Conservation (phyloP, 2,329 filamentous ascomycete genomes). For the Epichloe scottii region DNA sequence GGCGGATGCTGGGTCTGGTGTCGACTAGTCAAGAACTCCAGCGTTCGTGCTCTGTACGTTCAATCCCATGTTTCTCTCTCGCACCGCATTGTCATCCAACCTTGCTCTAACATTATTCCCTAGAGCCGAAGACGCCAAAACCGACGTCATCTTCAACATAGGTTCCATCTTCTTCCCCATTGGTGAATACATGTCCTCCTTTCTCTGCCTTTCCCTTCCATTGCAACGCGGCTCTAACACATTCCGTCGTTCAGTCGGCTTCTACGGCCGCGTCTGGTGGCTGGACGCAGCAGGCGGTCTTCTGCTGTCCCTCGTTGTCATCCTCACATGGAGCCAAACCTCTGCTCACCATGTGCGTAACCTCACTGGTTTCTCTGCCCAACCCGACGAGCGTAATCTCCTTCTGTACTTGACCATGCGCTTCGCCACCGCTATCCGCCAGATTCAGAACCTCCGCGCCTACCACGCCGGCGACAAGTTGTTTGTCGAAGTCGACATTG, state of each 20-base stretch:
- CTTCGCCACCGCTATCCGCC: constrained; percentile 75
- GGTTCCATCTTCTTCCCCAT: constrained; percentile 84
- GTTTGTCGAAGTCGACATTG: constrained; percentile 71
- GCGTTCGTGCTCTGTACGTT: constrained; percentile 61
- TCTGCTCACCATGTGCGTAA: constrained; percentile 69
- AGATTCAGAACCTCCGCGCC: constrained; percentile 74
- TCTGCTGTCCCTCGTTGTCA: constrained; percentile 65
- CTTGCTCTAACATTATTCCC: background rate
- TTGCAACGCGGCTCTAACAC: background rate
- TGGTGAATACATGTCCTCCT: constrained; percentile 23
- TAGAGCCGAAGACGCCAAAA: constrained; percentile 41
- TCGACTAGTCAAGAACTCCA: constrained; percentile 72
- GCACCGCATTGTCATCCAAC: background rate
- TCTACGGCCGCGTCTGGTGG: constrained; percentile 70
- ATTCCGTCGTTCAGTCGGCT: constrained; percentile 41
- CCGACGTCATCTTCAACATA: constrained; percentile 81
- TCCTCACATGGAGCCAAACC: constrained; percentile 65
- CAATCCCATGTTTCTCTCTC: background rate
- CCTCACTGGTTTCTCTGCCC: constrained; percentile 64
- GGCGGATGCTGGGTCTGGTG: constrained; percentile 79
- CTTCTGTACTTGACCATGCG: constrained; percentile 87
- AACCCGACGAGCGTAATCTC: constrained; percentile 71
- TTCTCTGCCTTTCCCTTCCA: background rate
- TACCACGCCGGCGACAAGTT: constrained; percentile 80
- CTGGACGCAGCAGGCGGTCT: constrained; percentile 70